phyloP scores from a whole-genome alignment of 495 filamentous ascomycete genomes.

The Podospora anserina region DNA sequence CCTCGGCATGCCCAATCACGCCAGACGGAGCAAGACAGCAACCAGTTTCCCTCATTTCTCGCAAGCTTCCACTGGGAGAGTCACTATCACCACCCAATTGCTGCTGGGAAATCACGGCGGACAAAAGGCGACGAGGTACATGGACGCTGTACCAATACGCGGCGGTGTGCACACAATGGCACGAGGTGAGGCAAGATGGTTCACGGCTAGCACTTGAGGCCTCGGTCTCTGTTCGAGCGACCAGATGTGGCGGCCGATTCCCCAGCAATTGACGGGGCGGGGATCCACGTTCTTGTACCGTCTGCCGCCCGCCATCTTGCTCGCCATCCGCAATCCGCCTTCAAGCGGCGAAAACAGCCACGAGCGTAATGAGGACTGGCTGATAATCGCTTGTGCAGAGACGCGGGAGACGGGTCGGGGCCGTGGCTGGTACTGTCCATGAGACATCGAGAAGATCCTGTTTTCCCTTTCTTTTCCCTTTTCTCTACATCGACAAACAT shows the following conservation, averaged over 20 bases:
- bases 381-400: slow-evolving; percentile 20
- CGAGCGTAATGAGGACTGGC: slow-evolving; percentile 21
- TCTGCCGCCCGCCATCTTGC: neutral
- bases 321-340: neutral
- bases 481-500: slow-evolving; percentile 11
- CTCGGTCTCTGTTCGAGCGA: neutral
- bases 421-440: slow-evolving; percentile 23
- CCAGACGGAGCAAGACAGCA: slow-evolving; percentile 21
- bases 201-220: neutral
- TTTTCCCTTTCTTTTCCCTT: slow-evolving; percentile 9
- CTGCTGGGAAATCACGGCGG: neutral
- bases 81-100: slow-evolving; percentile 1
- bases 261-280: slow-evolving; percentile 3
- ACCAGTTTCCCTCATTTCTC: slow-evolving; percentile 23
- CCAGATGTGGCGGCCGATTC: slow-evolving; percentile 3
- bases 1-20: slow-evolving; percentile 43
- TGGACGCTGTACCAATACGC: neutral
- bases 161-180: neutral
- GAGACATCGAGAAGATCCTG: slow-evolving; percentile 11
- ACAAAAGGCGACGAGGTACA: neutral
- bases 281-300: slow-evolving; percentile 13
- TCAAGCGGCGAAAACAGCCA: neutral
- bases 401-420: slow-evolving; percentile 24
- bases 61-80: slow-evolving; percentile 13
- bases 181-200: neutral